Conservation (phyloP, 768 basidiomycete species). For the Suillus sp. region DNA sequence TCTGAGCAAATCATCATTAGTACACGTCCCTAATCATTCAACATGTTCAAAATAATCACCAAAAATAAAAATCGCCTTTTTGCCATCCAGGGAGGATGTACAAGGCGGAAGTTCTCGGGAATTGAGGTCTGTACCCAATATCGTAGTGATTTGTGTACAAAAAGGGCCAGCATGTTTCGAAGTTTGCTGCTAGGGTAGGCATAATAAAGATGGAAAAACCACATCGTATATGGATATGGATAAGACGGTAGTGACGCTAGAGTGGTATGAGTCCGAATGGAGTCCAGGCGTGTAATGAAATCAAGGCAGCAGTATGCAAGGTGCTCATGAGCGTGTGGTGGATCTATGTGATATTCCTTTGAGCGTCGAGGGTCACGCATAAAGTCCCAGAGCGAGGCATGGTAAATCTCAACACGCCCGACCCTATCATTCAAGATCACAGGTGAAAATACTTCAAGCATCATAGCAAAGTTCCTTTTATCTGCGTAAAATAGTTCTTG, state of each 20-base stretch:
- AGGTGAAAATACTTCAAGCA: neutral
- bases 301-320: constrained; percentile 1
- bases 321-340: neutral
- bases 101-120: neutral
- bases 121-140: neutral
- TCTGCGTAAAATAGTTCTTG: neutral
- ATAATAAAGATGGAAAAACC: neutral
- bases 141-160: neutral
- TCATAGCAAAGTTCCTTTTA: neutral
- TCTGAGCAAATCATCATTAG: neutral
- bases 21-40: neutral
- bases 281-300: neutral
- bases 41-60: constrained; percentile 16
- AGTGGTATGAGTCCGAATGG: neutral
- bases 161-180: neutral
- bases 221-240: neutral
- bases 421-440: constrained; percentile 1
- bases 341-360: neutral
- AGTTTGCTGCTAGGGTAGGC: neutral
- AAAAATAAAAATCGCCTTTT: constrained; percentile 14
- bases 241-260: neutral
- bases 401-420: neutral
- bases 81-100: neutral
- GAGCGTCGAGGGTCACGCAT: neutral
- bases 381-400: constrained; percentile 7